Base-by-base conservation (phyloP, 2,329 filamentous ascomycete species). In the Pseudogymnoascus sp. region DNA sequence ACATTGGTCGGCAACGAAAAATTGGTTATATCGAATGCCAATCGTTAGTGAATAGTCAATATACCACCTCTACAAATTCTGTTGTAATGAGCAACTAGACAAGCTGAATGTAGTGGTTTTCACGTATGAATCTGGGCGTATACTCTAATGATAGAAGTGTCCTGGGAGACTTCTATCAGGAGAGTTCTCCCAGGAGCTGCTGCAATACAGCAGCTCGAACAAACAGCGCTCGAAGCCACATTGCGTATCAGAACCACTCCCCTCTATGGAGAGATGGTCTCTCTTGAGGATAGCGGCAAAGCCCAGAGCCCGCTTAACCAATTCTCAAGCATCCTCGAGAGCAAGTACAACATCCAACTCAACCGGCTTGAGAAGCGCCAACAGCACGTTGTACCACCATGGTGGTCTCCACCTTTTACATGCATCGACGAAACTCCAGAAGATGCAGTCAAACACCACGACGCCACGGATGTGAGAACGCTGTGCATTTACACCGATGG, bases 401-500 rank as follows among this genome's bases (percentile, higher is more conserved):
- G 61, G 61, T 63, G 36, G 61, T 58, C 15, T 6, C 43, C 59
- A 1, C 61, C 60, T 14, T n/a, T 36, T 18, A 37, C 43, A 6
- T 36, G 36, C n/a, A 63, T 63, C 59, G 47, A 35, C 3, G 22
- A 37, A 37, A 28, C 47, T 22, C 35, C 22, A 22, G 61, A 63
- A 37, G 59, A 12, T 7, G 59, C 60, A 22, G 39, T 62, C 41
- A 57, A 60, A 35, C 41, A 63, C 36, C 59, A 63, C 18, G 59
- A 61, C 59, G 36, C 59, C 9, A 58, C 20, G 25, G 43, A 63
- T 14, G 4, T 2, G 36, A 38, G 37, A 18, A 38, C n/a, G n/a
- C 7, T 38, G 2, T 37, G 36, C 28, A 30, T 67, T 22, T 66
- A 67, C n/a, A 67, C 62, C n/a, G 62, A 66, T n/a, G 62, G 63